Percentiles rank a stretch among this genome's conserved stretches.
Conservation (phyloP, 1,284 basidiomycete species). For the Phellopilus nigrolimitatus region DNA sequence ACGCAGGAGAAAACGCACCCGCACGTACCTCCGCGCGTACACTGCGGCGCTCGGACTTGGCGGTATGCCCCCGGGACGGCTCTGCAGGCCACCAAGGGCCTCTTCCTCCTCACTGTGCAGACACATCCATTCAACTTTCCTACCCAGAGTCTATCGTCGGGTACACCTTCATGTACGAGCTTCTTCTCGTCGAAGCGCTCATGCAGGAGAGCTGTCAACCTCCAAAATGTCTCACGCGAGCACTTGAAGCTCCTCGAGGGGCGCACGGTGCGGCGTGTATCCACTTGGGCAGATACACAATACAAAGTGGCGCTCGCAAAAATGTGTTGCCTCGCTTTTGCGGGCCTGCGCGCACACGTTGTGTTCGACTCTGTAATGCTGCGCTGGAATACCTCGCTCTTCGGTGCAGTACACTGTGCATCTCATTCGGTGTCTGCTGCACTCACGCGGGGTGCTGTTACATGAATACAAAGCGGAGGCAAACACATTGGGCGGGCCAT, state of each 20-base stretch:
- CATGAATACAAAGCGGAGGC: too few species aligned
- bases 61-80: too few species aligned
- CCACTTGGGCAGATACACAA: slow-evolving; percentile 63
- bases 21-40: too few species aligned
- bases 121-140: slow-evolving; percentile 43
- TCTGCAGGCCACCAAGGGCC: too few species aligned
- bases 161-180: slow-evolving; percentile 61
- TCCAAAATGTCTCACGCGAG: slow-evolving; percentile 67
- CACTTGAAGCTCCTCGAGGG: slow-evolving; percentile 80
- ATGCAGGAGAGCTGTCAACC: slow-evolving; percentile 71
- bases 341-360: slow-evolving; percentile 50
- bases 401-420: slow-evolving; percentile 41
- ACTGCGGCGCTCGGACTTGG: too few species aligned
- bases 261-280: too few species aligned
- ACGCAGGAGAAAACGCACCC: too few species aligned
- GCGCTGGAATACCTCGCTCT: slow-evolving; percentile 28
- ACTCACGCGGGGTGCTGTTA: slow-evolving; percentile 54
- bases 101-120: too few species aligned
- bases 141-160: slow-evolving; percentile 66
- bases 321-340: slow-evolving; percentile 58
- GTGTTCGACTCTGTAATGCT: slow-evolving; percentile 47
- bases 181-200: slow-evolving; percentile 70
- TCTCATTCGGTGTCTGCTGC: slow-evolving; percentile 63
- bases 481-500: too few species aligned
- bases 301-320: slow-evolving; percentile 65